Evolutionary conservation across 1,284 basidiomycete species (phyloP).

Genomic region (Sanghuangporus baumii): DNA sequence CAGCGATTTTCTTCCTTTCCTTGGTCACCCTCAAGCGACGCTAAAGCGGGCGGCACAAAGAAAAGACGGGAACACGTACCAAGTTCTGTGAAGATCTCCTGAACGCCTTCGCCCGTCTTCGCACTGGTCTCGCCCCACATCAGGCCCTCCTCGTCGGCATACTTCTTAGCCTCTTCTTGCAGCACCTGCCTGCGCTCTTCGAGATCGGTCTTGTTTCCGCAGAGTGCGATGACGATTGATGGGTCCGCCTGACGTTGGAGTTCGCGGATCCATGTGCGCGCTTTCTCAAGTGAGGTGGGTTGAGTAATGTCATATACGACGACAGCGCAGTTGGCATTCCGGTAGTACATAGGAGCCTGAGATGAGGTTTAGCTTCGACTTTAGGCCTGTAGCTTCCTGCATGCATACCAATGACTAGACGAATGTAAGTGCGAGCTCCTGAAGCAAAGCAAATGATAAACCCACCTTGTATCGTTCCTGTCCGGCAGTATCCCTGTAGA

Average conservation of each 20-base stretch:
- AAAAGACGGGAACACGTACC: constrained; percentile 40
- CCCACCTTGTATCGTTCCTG: constrained; percentile 89
- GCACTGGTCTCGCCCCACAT: constrained; percentile 97
- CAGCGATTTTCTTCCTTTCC: constrained; percentile 4
- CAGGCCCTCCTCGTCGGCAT: constrained; percentile 90
- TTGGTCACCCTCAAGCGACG: background rate
- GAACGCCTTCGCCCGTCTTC: constrained; percentile 88
- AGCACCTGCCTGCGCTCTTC: constrained; percentile 76
- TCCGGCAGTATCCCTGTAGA: constrained; percentile 80
- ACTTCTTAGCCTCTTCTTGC: constrained; percentile 85
- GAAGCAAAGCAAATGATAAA: constrained; percentile 18
- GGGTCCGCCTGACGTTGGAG: constrained; percentile 97
- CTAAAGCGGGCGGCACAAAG: constrained; percentile 7
- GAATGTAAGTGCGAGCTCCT: constrained; percentile 4
- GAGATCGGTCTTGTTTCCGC: constrained; percentile 93
- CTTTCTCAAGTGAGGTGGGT: constrained; percentile 86
- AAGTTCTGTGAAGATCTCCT: constrained; percentile 85
- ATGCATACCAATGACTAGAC: constrained; percentile 26
- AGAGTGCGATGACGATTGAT: constrained; percentile 91
- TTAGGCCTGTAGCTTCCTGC: constrained; percentile 11
- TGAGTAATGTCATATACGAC: constrained; percentile 90
- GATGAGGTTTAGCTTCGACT: constrained; percentile 13
- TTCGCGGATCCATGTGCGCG: constrained; percentile 94
- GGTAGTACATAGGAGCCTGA: constrained; percentile 93
- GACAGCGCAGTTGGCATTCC: constrained; percentile 84